Conservation (phyloP, 352 stramenopile genomes). For the Phytopythium cucurbitacearum region DNA sequence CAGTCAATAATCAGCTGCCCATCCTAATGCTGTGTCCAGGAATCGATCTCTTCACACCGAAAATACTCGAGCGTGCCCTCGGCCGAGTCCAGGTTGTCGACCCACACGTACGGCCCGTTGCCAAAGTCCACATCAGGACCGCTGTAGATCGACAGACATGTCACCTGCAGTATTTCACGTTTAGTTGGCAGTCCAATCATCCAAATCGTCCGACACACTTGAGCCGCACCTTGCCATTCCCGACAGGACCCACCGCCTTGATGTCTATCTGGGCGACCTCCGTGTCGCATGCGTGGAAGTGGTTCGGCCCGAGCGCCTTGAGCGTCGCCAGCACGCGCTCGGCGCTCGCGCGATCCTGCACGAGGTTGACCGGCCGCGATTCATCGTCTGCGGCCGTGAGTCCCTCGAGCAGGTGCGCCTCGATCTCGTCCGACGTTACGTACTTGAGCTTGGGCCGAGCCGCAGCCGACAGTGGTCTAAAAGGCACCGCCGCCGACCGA, state of each 20-base stretch:
- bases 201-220: too few species aligned
- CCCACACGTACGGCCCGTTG: slow-evolving; percentile 88
- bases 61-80: slow-evolving; percentile 80
- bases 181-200: not conserved
- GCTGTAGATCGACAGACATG: slow-evolving; percentile 96
- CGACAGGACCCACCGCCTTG: slow-evolving; percentile 91
- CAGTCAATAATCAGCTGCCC: not conserved
- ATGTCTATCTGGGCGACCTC: slow-evolving; percentile 98
- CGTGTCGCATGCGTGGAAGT: slow-evolving; percentile 96
- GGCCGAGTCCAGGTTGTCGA: slow-evolving; percentile 91
- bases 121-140: slow-evolving; percentile 96
- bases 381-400: slow-evolving; percentile 69
- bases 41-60: slow-evolving; percentile 13
- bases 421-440: slow-evolving; percentile 69
- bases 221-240: slow-evolving; percentile 85
- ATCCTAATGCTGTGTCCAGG: not conserved
- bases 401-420: slow-evolving; percentile 43
- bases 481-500: not conserved
- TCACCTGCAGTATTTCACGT: slow-evolving; percentile 60
- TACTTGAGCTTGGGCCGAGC: slow-evolving; percentile 27
- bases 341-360: slow-evolving; percentile 67
- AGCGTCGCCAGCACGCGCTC: slow-evolving; percentile 62
- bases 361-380: slow-evolving; percentile 62
- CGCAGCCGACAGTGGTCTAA: not conserved
- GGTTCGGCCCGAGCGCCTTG: slow-evolving; percentile 43